A percentile compares a stretch with the other conserved stretches of the same genome.
Conservation (phyloP, 495 filamentous ascomycete genomes). For the Penicillium pancosmium region DNA sequence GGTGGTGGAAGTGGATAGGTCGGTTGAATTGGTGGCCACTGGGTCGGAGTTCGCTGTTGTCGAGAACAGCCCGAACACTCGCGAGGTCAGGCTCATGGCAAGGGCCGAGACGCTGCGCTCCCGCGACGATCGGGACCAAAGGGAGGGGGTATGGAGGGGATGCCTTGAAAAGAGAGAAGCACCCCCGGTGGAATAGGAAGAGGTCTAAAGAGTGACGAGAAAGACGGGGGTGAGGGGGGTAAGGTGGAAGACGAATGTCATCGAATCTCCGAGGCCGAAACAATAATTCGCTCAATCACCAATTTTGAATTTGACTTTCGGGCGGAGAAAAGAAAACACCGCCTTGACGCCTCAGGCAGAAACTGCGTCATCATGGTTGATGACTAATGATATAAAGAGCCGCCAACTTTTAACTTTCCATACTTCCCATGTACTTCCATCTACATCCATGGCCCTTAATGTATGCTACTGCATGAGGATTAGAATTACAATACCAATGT, state of each 20-base stretch:
- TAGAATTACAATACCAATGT: too few relatives aligned
- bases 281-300: background rate
- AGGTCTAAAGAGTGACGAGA: constrained; percentile 27
- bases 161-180: constrained; percentile 15
- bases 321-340: too few relatives aligned
- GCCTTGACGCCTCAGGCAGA: background rate
- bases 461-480: too few relatives aligned
- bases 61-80: constrained; percentile 47
- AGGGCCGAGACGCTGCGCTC: constrained; percentile 33
- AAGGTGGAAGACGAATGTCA: constrained; percentile 13
- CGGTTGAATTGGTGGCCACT: constrained; percentile 13
- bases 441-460: too few relatives aligned
- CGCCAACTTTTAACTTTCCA: too few relatives aligned
- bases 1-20: constrained; percentile 18
- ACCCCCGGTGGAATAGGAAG: constrained; percentile 15
- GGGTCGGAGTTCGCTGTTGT: constrained; percentile 38
- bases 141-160: constrained; percentile 5
- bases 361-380: background rate
- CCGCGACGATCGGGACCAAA: constrained; percentile 35
- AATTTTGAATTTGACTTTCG: background rate
- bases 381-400: too few relatives aligned
- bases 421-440: too few relatives aligned
- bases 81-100: constrained; percentile 53
- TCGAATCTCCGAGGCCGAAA: constrained; percentile 9
- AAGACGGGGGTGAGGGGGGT: constrained; percentile 18